Percentiles rank a stretch among this genome's conserved stretches.
phyloP scores from a whole-genome alignment of 1,284 basidiomycete genomes.

The Ganoderma meredithae region DNA sequence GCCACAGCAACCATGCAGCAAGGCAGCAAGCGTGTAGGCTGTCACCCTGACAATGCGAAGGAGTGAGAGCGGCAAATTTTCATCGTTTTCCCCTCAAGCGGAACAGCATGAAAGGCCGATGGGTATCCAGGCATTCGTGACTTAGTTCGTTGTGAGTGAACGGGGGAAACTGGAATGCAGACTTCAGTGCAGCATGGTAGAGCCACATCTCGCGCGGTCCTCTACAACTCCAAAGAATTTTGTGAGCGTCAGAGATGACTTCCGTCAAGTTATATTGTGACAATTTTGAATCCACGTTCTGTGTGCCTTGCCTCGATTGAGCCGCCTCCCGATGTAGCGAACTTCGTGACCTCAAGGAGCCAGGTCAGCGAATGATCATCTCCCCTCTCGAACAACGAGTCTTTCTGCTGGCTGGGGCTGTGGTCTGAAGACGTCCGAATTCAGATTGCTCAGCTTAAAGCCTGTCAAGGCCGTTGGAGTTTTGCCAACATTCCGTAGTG shows the following conservation, averaged over 20 bases:
- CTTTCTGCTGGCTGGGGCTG: background rate
- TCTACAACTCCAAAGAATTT: background rate
- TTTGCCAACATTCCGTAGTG: background rate
- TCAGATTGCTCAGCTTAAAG: background rate
- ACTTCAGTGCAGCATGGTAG: background rate
- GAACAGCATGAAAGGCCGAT: background rate
- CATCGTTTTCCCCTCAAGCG: background rate
- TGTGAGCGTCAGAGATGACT: background rate
- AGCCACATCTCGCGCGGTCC: background rate
- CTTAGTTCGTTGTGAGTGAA: background rate
- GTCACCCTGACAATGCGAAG: conserved; percentile 18
- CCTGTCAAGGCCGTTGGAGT: background rate
- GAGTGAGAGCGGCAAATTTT: background rate
- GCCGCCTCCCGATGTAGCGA: background rate
- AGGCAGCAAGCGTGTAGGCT: background rate
- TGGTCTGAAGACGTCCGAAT: background rate
- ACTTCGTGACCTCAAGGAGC: background rate
- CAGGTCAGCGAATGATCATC: background rate
- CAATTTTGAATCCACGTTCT: background rate
- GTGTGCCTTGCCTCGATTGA: background rate
- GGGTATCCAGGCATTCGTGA: background rate
- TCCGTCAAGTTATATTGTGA: background rate
- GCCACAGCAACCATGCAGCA: background rate
- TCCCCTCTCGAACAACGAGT: background rate
- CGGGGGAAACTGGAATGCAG: background rate